Evolutionary conservation across 495 filamentous ascomycete genomes (phyloP).

Genomic region (Aeminium ludgeri): DNA sequence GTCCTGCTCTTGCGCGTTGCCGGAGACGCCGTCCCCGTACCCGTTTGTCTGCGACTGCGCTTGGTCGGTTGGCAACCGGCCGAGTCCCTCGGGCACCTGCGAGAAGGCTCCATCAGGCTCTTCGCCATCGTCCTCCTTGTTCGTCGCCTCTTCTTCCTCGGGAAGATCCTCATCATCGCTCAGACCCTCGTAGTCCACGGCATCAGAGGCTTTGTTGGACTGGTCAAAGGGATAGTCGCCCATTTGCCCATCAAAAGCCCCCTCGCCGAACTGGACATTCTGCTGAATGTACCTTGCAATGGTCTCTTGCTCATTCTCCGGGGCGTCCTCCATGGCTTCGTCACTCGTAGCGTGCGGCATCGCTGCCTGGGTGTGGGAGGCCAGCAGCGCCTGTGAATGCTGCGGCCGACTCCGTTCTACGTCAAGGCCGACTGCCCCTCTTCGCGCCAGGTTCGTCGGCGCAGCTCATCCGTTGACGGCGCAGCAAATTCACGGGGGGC

Average conservation of each 20-base stretch:
- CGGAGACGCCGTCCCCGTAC: not conserved
- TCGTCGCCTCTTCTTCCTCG: constrained; percentile 39
- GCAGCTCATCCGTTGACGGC: too few relatives aligned
- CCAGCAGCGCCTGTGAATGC: too few relatives aligned
- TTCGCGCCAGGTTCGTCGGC: too few relatives aligned
- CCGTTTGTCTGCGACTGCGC: constrained; percentile 7
- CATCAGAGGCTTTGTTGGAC: constrained; percentile 63
- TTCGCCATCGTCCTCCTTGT: constrained; percentile 4
- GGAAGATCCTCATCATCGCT: constrained; percentile 48
- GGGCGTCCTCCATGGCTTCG: not conserved
- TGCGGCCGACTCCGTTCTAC: too few relatives aligned
- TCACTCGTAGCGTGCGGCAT: not conserved
- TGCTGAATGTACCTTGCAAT: not conserved
- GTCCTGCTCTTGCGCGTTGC: constrained; percentile 3
- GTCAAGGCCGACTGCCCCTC: too few relatives aligned
- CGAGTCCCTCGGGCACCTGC: constrained; percentile 26
- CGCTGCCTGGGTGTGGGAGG: too few relatives aligned
- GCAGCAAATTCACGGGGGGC: too few relatives aligned
- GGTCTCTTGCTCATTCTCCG: not conserved
- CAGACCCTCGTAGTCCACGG: constrained; percentile 77
- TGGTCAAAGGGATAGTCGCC: constrained; percentile 29
- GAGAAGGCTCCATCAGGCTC: constrained; percentile 24
- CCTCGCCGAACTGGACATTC: not conserved
- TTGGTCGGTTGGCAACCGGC: not conserved
- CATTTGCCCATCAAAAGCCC: constrained; percentile 3